Evolutionary conservation across 2,329 filamentous ascomycete species (phyloP).

Genomic region (Paecilomyces sp.): DNA sequence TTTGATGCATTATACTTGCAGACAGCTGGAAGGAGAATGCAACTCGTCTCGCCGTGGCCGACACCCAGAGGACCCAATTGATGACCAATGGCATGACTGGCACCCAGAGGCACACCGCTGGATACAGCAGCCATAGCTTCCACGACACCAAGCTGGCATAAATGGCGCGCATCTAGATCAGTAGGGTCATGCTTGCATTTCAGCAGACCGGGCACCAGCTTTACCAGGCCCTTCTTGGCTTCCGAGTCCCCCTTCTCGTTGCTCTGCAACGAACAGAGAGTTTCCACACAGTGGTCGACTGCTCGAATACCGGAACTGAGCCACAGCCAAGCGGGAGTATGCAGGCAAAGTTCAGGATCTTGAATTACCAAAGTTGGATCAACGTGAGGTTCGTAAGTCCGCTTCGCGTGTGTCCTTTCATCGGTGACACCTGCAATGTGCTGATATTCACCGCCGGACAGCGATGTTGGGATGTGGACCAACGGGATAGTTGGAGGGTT

Average conservation of each 20-base stretch:
- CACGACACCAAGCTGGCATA: constrained; percentile 26
- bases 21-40: constrained; percentile 42
- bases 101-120: constrained; percentile 29
- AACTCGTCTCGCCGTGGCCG: constrained; percentile 49
- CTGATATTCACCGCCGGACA: constrained; percentile 37
- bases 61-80: constrained; percentile 43
- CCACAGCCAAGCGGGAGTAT: constrained; percentile 17
- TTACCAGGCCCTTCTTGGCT: constrained; percentile 13
- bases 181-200: constrained; percentile 13
- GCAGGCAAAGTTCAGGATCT: constrained; percentile 17
- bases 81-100: constrained; percentile 39
- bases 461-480: constrained; percentile 35
- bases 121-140: constrained; percentile 38
- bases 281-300: constrained; percentile 23
- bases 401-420: constrained; percentile 2
- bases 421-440: constrained; percentile 35
- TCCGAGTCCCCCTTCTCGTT: constrained; percentile 6
- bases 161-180: constrained; percentile 11
- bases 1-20: constrained; percentile 41
- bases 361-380: constrained; percentile 8
- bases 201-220: constrained; percentile 13
- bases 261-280: constrained; percentile 11
- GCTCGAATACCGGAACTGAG: constrained; percentile 20
- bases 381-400: constrained; percentile 1
- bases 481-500: neutral